Percentiles rank a stretch among this genome's conserved stretches.
Conservation (phyloP, 495 filamentous ascomycete genomes). For the Neurospora intermedia region DNA sequence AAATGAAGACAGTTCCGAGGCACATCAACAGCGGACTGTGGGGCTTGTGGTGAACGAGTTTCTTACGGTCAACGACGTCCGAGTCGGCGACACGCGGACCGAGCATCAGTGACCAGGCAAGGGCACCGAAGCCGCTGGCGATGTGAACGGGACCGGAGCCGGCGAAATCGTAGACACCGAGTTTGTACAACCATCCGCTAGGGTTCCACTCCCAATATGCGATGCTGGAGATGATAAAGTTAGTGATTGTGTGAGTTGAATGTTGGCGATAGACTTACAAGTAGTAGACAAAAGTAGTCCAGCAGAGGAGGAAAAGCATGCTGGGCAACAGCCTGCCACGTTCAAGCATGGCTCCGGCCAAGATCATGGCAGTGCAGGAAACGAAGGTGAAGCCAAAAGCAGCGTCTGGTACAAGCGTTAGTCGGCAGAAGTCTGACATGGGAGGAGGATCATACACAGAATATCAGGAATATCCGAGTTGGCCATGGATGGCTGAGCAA, state of each 20-base stretch:
- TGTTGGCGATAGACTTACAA: slow-evolving; percentile 2
- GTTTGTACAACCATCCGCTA: slow-evolving; percentile 61
- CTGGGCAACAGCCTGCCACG: slow-evolving; percentile 73
- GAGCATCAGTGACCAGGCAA: slow-evolving; percentile 77
- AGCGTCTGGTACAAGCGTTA: not conserved
- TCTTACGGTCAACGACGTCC: slow-evolving; percentile 48
- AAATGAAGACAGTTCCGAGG: slow-evolving; percentile 84
- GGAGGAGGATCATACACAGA: slow-evolving; percentile 69
- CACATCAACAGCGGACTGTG: slow-evolving; percentile 95
- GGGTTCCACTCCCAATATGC: slow-evolving; percentile 92
- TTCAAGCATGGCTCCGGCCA: slow-evolving; percentile 35
- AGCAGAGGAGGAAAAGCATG: slow-evolving; percentile 80
- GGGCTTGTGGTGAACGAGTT: slow-evolving; percentile 60
- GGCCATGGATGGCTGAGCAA: slow-evolving; percentile 66
- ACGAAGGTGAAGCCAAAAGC: slow-evolving; percentile 9
- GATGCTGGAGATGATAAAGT: slow-evolving; percentile 39
- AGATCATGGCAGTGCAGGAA: slow-evolving; percentile 16
- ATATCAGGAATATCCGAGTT: slow-evolving; percentile 71
- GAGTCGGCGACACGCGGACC: slow-evolving; percentile 29
- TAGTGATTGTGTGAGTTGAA: not conserved
- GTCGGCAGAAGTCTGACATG: not conserved
- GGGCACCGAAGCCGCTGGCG: slow-evolving; percentile 63
- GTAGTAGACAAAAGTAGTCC: slow-evolving; percentile 71
- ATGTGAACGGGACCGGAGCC: slow-evolving; percentile 86
- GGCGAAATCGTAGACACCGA: slow-evolving; percentile 76